Evolutionary conservation across 257 asterid species (phyloP).

Genomic region (Gentiana straminea): DNA sequence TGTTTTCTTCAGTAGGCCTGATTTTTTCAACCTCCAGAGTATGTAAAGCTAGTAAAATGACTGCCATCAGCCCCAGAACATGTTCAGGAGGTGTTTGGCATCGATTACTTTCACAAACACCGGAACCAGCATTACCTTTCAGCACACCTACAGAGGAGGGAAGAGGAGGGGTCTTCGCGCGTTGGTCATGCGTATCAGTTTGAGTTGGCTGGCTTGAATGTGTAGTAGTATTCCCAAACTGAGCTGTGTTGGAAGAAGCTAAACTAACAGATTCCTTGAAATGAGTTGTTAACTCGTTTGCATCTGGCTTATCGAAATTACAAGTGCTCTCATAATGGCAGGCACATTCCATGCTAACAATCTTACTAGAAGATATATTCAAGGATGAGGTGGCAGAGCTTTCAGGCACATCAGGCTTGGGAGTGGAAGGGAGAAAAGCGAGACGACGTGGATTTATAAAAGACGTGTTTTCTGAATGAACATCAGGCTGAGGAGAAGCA

Average conservation of each 20-base stretch:
- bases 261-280: slow-evolving; percentile 4
- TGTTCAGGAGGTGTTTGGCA: slow-evolving; percentile 12
- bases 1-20: slow-evolving; percentile 39
- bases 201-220: slow-evolving; percentile 2
- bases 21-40: slow-evolving; percentile 38
- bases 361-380: slow-evolving; percentile 9
- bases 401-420: slow-evolving; percentile 11
- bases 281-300: slow-evolving; percentile 5
- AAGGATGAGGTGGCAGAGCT: slow-evolving; percentile 7
- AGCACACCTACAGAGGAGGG: slow-evolving; percentile 4
- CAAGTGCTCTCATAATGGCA: slow-evolving; percentile 1
- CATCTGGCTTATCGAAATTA: neutral
- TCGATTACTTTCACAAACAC: slow-evolving; percentile 15
- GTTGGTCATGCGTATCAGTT: slow-evolving; percentile 4
- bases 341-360: slow-evolving; percentile 5
- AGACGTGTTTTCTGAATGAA: neutral
- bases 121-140: slow-evolving; percentile 1
- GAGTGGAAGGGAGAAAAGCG: neutral
- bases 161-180: slow-evolving; percentile 4
- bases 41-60: slow-evolving; percentile 29
- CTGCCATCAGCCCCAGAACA: slow-evolving; percentile 28
- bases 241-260: neutral
- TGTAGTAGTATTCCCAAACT: neutral
- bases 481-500: neutral
- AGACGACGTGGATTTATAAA: neutral